phyloP scores from a whole-genome alignment of 495 filamentous ascomycete species.

The Hypoxylon lenormandii region DNA sequence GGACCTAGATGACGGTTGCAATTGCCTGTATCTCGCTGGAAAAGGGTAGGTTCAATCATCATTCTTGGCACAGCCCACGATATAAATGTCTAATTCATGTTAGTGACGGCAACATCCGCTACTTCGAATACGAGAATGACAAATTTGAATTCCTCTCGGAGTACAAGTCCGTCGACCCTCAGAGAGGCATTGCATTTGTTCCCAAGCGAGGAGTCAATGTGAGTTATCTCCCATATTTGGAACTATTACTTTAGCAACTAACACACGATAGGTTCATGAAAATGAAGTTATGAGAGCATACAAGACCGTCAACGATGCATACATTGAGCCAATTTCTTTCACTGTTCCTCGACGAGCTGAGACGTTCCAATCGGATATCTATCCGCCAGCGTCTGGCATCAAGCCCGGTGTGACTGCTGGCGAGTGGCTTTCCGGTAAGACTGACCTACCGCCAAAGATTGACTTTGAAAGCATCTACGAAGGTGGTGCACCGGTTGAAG shows the following conservation, averaged over 20 bases:
- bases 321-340: constrained; percentile 97
- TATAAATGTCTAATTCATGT: constrained; percentile 22
- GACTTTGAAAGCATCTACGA: constrained; percentile 92
- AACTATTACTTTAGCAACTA: constrained; percentile 12
- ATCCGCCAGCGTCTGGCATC: constrained; percentile 79
- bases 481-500: constrained; percentile 78
- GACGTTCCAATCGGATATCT: constrained; percentile 97
- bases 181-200: constrained; percentile 93
- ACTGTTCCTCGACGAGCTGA: constrained; percentile 95
- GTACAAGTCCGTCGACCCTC: constrained; percentile 93
- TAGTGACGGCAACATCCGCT: constrained; percentile 97
- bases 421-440: constrained; percentile 89
- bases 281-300: constrained; percentile 95
- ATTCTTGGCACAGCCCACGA: not conserved
- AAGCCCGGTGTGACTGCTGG: constrained; percentile 81
- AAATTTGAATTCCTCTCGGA: constrained; percentile 96
- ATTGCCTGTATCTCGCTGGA: constrained; percentile 91
- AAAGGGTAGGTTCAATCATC: constrained; percentile 77
- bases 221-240: constrained; percentile 44
- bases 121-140: constrained; percentile 96
- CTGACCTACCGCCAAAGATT: constrained; percentile 86
- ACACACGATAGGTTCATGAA: constrained; percentile 75
- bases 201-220: constrained; percentile 94
- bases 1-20: constrained; percentile 79
- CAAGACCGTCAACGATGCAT: constrained; percentile 94